Percentiles rank a stretch among this genome's conserved stretches.
These are phyloP conservation scores for Suhomyces emberorum DNA, from an alignment of 805 yeast species.

Conservation along the genomic window DNA sequence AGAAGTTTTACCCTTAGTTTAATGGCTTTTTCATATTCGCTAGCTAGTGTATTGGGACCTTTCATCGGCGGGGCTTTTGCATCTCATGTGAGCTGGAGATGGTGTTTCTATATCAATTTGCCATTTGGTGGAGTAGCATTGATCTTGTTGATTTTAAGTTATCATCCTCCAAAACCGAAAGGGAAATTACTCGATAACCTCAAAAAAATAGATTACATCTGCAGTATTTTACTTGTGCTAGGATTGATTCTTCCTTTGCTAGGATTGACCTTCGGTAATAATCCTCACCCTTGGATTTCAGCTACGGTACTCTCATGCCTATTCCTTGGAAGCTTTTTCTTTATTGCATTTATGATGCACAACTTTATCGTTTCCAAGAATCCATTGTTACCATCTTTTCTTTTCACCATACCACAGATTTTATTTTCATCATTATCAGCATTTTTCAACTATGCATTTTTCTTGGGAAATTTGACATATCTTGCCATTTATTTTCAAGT, in stretches of 20 bases:
- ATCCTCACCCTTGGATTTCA: slow-evolving; percentile 18
- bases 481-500: slow-evolving; percentile 14
- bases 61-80: slow-evolving; percentile 24
- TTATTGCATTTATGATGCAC: slow-evolving; percentile 13
- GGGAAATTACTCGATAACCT: slow-evolving; percentile 14
- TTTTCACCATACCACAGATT: slow-evolving; percentile 14
- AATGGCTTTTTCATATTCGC: slow-evolving; percentile 16
- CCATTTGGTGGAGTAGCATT: slow-evolving; percentile 22
- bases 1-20: slow-evolving; percentile 17
- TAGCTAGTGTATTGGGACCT: slow-evolving; percentile 23
- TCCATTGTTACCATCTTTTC: slow-evolving; percentile 13
- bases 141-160: slow-evolving; percentile 13
- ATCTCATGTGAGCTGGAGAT: slow-evolving; percentile 19
- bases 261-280: slow-evolving; percentile 20
- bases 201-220: slow-evolving; percentile 16
- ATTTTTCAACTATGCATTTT: slow-evolving; percentile 13
- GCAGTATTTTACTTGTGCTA: slow-evolving; percentile 14
- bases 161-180: slow-evolving; percentile 19
- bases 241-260: slow-evolving; percentile 17
- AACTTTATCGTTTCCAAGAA: slow-evolving; percentile 14
- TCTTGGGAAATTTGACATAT: slow-evolving; percentile 7
- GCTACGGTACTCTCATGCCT: slow-evolving; percentile 16
- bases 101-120: slow-evolving; percentile 24
- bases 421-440: slow-evolving; percentile 14
- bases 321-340: slow-evolving; percentile 14